Conservation (phyloP, 371 early-diverging fungal genomes). For the Parasitella parasitica region DNA sequence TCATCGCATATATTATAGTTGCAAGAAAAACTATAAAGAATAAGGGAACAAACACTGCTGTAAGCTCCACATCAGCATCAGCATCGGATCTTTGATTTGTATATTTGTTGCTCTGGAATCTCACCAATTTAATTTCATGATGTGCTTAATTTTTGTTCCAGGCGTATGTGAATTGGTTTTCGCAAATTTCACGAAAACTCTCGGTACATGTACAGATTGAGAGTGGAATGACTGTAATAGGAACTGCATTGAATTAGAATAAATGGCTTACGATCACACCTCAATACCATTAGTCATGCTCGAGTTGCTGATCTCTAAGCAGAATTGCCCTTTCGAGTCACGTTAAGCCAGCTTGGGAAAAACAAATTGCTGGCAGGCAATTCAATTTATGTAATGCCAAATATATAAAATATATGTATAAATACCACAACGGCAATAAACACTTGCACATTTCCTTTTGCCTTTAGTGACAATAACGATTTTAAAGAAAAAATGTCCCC, state of each 20-base stretch:
- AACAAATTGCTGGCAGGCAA: not conserved
- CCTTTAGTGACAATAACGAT: not conserved
- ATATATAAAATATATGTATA: not conserved
- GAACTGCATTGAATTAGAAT: too few relatives aligned
- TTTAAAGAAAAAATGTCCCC: constrained; percentile 13
- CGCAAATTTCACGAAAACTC: too few relatives aligned
- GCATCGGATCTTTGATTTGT: constrained; percentile 13
- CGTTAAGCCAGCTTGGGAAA: not conserved
- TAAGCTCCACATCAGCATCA: constrained; percentile 9
- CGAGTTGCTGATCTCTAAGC: constrained; percentile 1
- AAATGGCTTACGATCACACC: too few relatives aligned
- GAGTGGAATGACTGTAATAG: too few relatives aligned
- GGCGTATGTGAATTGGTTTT: constrained; percentile 9
- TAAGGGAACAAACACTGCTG: too few relatives aligned
- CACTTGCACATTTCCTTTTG: not conserved
- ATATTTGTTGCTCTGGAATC: constrained; percentile 15
- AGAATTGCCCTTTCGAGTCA: constrained; percentile 1
- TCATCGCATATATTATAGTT: too few relatives aligned
- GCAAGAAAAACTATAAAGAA: too few relatives aligned
- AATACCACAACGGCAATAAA: not conserved
- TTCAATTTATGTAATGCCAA: not conserved
- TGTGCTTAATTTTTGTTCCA: constrained; percentile 10
- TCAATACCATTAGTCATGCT: too few relatives aligned
- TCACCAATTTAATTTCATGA: constrained; percentile 10
- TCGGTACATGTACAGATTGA: too few relatives aligned